Percentiles rank a stretch among this genome's conserved stretches.
phyloP scores from a whole-genome alignment of 345 rosid genomes.

The Melaleuca quinquenervia region DNA sequence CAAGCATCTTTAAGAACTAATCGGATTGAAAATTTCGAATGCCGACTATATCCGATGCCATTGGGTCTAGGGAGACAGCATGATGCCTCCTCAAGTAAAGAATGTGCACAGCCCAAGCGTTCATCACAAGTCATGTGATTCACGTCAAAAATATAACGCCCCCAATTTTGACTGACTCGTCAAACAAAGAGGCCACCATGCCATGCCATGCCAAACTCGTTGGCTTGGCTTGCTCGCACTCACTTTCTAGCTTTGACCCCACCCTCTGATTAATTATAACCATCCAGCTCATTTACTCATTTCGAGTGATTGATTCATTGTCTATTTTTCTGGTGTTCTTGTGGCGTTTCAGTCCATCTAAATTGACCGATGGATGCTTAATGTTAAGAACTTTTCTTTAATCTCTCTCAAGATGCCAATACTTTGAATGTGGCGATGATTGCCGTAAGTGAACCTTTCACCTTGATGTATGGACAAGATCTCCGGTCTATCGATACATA shows the following conservation, averaged over 20 bases:
- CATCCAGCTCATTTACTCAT: no score
- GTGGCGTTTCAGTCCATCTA: background rate
- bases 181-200: slow-evolving; percentile 3
- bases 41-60: background rate
- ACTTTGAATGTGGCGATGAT: background rate
- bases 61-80: background rate
- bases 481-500: background rate
- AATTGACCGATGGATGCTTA: background rate
- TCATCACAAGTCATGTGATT: background rate
- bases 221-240: background rate
- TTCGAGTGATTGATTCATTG: background rate
- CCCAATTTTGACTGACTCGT: background rate
- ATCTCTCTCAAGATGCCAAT: background rate
- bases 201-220: background rate
- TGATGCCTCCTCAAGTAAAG: background rate
- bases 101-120: background rate
- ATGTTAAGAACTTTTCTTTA: background rate
- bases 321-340: background rate
- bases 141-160: background rate
- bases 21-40: background rate
- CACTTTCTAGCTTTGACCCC: background rate
- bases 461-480: background rate
- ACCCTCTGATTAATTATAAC: background rate
- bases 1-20: background rate
- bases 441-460: background rate